Evolutionary conservation across 1,284 basidiomycete species (phyloP).

Genomic region (Phlebopus sp.): DNA sequence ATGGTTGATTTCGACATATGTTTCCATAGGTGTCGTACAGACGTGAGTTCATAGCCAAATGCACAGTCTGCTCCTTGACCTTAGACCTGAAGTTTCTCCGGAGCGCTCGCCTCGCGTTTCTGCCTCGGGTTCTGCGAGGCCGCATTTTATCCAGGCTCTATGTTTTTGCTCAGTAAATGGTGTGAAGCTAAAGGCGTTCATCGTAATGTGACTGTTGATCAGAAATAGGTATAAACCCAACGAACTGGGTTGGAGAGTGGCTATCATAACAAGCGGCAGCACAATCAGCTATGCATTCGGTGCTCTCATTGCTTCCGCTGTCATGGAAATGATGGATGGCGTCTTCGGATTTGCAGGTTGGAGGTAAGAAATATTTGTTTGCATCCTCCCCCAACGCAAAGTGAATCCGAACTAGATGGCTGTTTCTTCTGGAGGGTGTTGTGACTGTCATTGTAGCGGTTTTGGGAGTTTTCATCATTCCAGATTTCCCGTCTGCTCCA

Average conservation of each 20-base stretch:
- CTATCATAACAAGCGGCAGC: constrained; percentile 55
- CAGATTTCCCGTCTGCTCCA: constrained; percentile 68
- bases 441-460: constrained; percentile 64
- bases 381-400: neutral
- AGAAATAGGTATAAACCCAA: constrained; percentile 39
- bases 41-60: neutral
- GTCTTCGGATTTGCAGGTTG: constrained; percentile 68
- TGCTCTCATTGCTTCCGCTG: constrained; percentile 69
- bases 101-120: constrained; percentile 66
- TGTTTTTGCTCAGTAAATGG: constrained; percentile 37
- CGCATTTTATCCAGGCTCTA: constrained; percentile 68
- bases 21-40: constrained; percentile 6
- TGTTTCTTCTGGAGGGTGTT: constrained; percentile 75
- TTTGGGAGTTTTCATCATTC: constrained; percentile 64
- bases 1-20: neutral
- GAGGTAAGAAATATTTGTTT: constrained; percentile 42
- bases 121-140: constrained; percentile 66
- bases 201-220: constrained; percentile 36
- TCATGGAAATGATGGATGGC: constrained; percentile 69
- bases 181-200: neutral
- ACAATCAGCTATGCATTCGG: constrained; percentile 78
- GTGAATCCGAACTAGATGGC: constrained; percentile 44
- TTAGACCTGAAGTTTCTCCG: constrained; percentile 17
- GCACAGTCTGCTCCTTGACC: neutral
- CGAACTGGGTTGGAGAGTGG: constrained; percentile 68